Evolutionary conservation across 2,329 filamentous ascomycete species (phyloP), one percentile per base, ranked within the genome.

Genomic region (Aspergillus transmontanensis): DNA sequence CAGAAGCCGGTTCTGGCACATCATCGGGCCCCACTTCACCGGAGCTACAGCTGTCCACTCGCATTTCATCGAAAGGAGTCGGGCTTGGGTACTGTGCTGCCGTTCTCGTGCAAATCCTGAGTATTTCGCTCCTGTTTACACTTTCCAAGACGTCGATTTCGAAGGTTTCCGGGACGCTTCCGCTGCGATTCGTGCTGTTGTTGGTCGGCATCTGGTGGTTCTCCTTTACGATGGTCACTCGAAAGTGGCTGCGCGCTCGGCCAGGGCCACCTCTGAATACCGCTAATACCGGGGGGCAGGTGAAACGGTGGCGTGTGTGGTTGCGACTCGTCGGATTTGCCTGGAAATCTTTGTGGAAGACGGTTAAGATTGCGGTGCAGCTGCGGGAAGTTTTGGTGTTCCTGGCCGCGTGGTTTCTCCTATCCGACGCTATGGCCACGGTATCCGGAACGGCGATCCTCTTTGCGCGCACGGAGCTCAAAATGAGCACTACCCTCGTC

Each of bases 371-470:
- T 30, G 93, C 93, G 1, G 84, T 87, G 1, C 83, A 85, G 1
- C 75, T 96, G 0, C 89, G 89, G 50, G 88, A 97, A 68, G 87
- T 96, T 0, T 83, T 94, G 10, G 83, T 97, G 0, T 96, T 97
- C 68, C 84, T 97, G 0, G 86, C 85, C 2, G 93, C 91, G 1
- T 97, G 94, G 94, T 97, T 97, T 75, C 83, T 97, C 45, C 84
- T 97, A 1, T 95, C 91, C 0, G 94, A 97, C 72, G 92, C 91
- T 36, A 91, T 97, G 65, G 94, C 94, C 5, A 97, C 94, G 0
- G 94, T 95, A 0, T 94, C 91, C 3, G 93, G 92, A 4, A 97
- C 94, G 0, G 94, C 94, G 0, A 93, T 97, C 45, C 84, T 97
- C 2, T 97, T 96, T 74, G 94, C 93, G 45, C 96, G 96, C 76